Evolutionary conservation across 2,329 filamentous ascomycete species (phyloP).

Genomic region (Aspergillus neoniger): DNA sequence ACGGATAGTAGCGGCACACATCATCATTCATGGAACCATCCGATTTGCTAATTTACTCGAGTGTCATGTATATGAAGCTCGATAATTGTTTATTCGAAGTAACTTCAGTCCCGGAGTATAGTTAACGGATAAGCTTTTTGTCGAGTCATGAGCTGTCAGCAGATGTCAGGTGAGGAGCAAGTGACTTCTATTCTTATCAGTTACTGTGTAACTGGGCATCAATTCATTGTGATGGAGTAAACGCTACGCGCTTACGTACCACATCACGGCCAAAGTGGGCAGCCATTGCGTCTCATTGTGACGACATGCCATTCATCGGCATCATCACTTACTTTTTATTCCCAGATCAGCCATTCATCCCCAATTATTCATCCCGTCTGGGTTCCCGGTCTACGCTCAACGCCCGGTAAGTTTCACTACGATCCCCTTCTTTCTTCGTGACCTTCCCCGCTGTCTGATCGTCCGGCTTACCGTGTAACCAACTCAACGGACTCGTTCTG

Average conservation of each 20-base stretch:
- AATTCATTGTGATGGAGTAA: no score
- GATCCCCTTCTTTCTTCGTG: neutral
- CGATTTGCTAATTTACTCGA: no score
- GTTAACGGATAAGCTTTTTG: no score
- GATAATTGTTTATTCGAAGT: no score
- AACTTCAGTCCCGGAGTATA: no score
- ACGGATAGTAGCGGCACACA: no score
- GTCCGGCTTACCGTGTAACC: slow-evolving; percentile 2
- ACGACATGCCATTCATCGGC: slow-evolving; percentile 12
- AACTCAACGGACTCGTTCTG: neutral
- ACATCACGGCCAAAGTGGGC: neutral
- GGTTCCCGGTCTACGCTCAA: neutral
- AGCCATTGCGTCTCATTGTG: neutral
- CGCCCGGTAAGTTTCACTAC: neutral
- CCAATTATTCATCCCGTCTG: neutral
- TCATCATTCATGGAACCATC: no score
- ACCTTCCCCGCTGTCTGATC: neutral
- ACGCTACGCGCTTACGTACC: neutral
- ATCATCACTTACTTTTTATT: neutral
- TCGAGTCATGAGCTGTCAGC: no score
- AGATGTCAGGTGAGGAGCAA: no score
- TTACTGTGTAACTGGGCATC: no score
- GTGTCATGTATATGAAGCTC: no score
- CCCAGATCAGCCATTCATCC: neutral
- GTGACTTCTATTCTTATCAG: no score